A percentile compares a stretch with the other conserved stretches of the same genome.
Conservation (phyloP, 768 basidiomycete genomes). For the Trametes cinnabarina region DNA sequence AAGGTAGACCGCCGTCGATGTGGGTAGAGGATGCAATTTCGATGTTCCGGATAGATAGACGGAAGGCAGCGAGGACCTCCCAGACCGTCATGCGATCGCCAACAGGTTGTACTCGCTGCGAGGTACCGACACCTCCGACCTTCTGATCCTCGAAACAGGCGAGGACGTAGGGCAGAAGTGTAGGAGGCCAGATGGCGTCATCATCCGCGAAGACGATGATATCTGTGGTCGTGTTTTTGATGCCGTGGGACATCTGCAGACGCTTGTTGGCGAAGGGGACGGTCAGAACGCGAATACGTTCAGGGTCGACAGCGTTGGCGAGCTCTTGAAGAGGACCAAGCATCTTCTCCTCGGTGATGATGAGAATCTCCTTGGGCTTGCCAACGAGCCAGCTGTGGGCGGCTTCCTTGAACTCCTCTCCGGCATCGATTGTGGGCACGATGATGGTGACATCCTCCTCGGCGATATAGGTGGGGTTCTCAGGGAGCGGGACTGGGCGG, state of each 20-base stretch:
- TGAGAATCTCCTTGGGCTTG: slow-evolving; percentile 81
- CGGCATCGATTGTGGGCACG: slow-evolving; percentile 94
- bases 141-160: slow-evolving; percentile 95
- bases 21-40: slow-evolving; percentile 88
- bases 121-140: slow-evolving; percentile 89
- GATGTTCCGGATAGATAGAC: slow-evolving; percentile 90
- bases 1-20: slow-evolving; percentile 90
- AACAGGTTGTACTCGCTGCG: slow-evolving; percentile 81
- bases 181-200: slow-evolving; percentile 94
- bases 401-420: slow-evolving; percentile 93
- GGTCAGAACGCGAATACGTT: slow-evolving; percentile 81
- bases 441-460: slow-evolving; percentile 95
- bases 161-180: slow-evolving; percentile 82
- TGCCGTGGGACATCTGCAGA: slow-evolving; percentile 91
- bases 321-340: slow-evolving; percentile 84
- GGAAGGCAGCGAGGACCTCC: slow-evolving; percentile 93
- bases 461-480: slow-evolving; percentile 87
- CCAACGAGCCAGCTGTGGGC: slow-evolving; percentile 91
- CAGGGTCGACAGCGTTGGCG: slow-evolving; percentile 82
- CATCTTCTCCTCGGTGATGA: slow-evolving; percentile 87
- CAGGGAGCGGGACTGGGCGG: slow-evolving; percentile 84
- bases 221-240: slow-evolving; percentile 85
- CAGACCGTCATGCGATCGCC: slow-evolving; percentile 84
- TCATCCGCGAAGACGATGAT: slow-evolving; percentile 96
- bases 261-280: slow-evolving; percentile 94